Conservation (phyloP, 257 asterid species). For the Gardenia jasminoides region DNA sequence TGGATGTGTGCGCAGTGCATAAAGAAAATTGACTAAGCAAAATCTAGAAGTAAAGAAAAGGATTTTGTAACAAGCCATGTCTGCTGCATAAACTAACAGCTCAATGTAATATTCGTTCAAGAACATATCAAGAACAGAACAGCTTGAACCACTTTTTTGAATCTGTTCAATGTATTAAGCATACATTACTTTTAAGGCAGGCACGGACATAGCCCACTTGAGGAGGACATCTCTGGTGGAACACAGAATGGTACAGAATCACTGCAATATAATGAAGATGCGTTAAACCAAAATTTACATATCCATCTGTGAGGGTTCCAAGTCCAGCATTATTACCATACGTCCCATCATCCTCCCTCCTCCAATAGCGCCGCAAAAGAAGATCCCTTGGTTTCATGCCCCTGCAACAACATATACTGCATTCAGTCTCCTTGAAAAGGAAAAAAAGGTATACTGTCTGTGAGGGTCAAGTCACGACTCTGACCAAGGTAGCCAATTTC, state of each 20-base stretch:
- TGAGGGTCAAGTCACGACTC: constrained; percentile 32
- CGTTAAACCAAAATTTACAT: not conserved
- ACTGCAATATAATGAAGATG: constrained; percentile 47
- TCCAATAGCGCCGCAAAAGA: constrained; percentile 88
- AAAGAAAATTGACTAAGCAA: not conserved
- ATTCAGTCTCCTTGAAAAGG: constrained; percentile 1
- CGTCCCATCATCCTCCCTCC: constrained; percentile 98
- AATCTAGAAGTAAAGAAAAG: not conserved
- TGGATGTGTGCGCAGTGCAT: not conserved
- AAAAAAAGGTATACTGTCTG: not conserved
- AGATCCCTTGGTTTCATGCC: constrained; percentile 93
- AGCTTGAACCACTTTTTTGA: constrained; percentile 3
- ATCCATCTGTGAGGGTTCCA: constrained; percentile 1
- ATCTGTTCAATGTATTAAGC: constrained; percentile 42
- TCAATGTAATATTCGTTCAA: not conserved
- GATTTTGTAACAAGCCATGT: not conserved
- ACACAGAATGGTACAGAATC: constrained; percentile 86
- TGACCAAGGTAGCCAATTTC: constrained; percentile 93
- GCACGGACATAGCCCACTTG: constrained; percentile 83
- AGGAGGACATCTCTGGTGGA: constrained; percentile 82
- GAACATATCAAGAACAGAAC: constrained; percentile 3
- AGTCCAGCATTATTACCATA: constrained; percentile 56
- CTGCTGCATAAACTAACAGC: not conserved
- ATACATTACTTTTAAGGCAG: constrained; percentile 99
- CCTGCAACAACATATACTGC: constrained; percentile 47